phyloP scores from a whole-genome alignment of 768 basidiomycete species.

The Chalciporus pseudorubinellus region DNA sequence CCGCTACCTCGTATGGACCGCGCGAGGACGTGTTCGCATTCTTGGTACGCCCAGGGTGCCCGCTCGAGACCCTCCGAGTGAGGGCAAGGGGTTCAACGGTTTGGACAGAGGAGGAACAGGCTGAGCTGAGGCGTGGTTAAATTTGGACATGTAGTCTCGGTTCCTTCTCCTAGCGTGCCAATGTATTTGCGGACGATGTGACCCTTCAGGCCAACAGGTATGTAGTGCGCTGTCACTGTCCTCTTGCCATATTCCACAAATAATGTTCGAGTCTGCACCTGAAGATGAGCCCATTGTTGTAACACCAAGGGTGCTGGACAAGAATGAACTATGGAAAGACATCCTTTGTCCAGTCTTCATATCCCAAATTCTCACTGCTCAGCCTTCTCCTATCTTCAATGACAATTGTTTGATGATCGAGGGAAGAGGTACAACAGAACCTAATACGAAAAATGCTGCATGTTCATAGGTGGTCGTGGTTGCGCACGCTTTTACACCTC shows the following conservation, averaged over 20 bases:
- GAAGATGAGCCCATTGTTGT: constrained; percentile 4
- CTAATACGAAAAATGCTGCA: neutral
- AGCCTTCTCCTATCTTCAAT: constrained; percentile 31
- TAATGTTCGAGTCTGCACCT: constrained; percentile 12
- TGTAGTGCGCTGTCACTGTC: too few relatives aligned
- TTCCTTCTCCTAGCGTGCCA: too few relatives aligned
- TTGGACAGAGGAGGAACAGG: too few relatives aligned
- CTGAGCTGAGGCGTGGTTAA: too few relatives aligned
- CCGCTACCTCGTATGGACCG: too few relatives aligned
- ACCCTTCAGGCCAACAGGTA: too few relatives aligned
- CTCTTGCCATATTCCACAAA: neutral
- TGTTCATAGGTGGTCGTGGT: constrained; percentile 46
- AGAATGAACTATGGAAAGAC: neutral
- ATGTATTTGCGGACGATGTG: too few relatives aligned
- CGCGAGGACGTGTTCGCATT: too few relatives aligned
- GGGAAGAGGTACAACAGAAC: constrained; percentile 26
- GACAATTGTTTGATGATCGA: constrained; percentile 48
- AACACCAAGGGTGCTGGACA: constrained; percentile 1
- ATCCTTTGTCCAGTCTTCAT: constrained; percentile 52
- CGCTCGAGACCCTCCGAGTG: too few relatives aligned
- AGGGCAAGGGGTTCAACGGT: too few relatives aligned
- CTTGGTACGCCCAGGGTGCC: too few relatives aligned
- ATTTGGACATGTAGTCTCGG: too few relatives aligned
- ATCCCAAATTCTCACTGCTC: constrained; percentile 48
- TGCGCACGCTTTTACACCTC: constrained; percentile 42